Evolutionary conservation across 2,329 filamentous ascomycete species (phyloP).

Genomic region (Esteya vermicola): DNA sequence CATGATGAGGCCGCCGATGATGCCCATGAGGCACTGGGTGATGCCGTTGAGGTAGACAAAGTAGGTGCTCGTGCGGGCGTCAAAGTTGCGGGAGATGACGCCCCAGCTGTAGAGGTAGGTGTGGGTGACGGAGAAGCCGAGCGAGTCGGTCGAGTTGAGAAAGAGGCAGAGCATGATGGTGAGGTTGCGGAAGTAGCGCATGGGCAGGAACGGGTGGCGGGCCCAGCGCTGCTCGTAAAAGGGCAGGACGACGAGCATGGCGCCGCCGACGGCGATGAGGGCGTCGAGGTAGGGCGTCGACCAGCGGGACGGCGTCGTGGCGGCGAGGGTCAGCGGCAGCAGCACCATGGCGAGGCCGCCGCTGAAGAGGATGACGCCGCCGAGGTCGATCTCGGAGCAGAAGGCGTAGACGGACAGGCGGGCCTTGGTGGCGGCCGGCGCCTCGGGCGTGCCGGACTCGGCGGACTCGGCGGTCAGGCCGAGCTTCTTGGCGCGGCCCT

Average conservation of each 20-base stretch:
- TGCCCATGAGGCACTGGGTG: conserved; percentile 26
- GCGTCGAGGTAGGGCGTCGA: conserved; percentile 27
- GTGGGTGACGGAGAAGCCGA: conserved; percentile 29
- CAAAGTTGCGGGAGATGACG: conserved; percentile 25
- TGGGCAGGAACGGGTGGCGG: conserved; percentile 28
- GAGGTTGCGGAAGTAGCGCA: conserved; percentile 26
- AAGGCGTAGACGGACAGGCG: conserved; percentile 19
- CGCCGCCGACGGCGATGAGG: conserved; percentile 26
- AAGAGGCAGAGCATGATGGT: conserved; percentile 26
- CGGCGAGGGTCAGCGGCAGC: conserved; percentile 31
- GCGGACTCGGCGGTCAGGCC: conserved; percentile 22
- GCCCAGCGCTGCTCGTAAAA: conserved; percentile 31
- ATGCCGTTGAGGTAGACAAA: conserved; percentile 23
- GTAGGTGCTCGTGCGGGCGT: conserved; percentile 26
- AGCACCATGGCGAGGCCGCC: conserved; percentile 31
- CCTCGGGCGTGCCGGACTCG: too few species aligned
- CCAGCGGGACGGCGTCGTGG: conserved; percentile 25
- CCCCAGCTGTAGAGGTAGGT: conserved; percentile 34
- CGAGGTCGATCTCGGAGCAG: conserved; percentile 22
- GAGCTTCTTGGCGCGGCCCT: conserved; percentile 30
- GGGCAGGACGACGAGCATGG: conserved; percentile 26
- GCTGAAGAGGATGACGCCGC: conserved; percentile 30
- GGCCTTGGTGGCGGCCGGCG: too few species aligned
- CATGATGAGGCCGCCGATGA: conserved; percentile 26
- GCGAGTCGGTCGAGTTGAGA: conserved; percentile 24